phyloP scores from a whole-genome alignment of 202 grass and related monocot species.

The Schoenoplectus tabernaemontani region DNA sequence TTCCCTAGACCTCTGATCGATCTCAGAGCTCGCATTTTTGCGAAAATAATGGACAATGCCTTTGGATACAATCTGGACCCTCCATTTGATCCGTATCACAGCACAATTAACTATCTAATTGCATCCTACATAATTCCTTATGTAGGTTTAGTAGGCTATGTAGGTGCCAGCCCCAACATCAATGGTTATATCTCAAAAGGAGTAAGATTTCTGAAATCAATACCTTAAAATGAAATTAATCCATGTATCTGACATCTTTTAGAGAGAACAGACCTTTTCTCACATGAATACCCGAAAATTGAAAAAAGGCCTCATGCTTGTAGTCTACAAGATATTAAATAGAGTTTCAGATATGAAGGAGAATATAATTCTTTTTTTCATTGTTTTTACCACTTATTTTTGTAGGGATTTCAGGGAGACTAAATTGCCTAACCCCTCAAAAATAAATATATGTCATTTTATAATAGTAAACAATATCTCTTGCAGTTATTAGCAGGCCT shows the following conservation, averaged over 20 bases:
- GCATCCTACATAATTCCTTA: constrained; percentile 81
- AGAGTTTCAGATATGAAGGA: not conserved
- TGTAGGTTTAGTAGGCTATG: constrained; percentile 45
- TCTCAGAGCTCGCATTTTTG: constrained; percentile 39
- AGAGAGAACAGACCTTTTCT: not conserved
- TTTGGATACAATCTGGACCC: constrained; percentile 54
- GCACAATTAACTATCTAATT: constrained; percentile 58
- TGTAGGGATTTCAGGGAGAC: not conserved
- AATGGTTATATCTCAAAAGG: constrained; percentile 53
- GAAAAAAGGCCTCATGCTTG: not conserved
- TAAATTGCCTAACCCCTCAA: not conserved
- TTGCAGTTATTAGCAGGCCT: constrained; percentile 49
- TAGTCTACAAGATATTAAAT: not conserved
- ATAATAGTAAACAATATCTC: not conserved
- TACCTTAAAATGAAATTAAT: not conserved
- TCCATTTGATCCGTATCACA: constrained; percentile 54
- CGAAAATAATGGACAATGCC: constrained; percentile 54
- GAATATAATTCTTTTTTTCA: not conserved
- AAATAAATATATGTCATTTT: not conserved
- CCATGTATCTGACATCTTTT: not conserved
- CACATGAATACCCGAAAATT: not conserved
- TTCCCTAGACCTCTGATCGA: constrained; percentile 62
- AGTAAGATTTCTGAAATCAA: constrained; percentile 13
- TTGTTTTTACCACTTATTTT: not conserved
- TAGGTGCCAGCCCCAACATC: constrained; percentile 36